Percentiles rank a stretch among this genome's conserved stretches.
These are phyloP conservation scores for Verbena officinalis DNA, from an alignment of 257 asterid species.

Conservation along the genomic window DNA sequence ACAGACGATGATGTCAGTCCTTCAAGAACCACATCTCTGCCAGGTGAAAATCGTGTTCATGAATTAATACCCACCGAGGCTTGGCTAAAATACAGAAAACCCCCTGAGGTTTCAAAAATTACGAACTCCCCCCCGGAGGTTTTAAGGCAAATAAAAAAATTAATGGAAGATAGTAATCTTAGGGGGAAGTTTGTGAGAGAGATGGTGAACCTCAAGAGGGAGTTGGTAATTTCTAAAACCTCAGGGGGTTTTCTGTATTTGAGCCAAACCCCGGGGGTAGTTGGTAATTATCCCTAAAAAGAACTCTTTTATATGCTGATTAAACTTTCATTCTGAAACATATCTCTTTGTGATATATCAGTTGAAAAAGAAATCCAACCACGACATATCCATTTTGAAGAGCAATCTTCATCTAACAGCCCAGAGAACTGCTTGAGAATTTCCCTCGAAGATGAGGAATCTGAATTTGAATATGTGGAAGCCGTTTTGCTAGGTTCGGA, in stretches of 20 bases:
- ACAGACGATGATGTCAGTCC: constrained; percentile 63
- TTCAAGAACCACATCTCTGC: constrained; percentile 41
- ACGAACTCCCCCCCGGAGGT: no score
- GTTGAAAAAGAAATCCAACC: constrained; percentile 54
- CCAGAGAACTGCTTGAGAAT: constrained; percentile 40
- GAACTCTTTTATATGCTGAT: neutral
- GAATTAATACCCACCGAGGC: neutral
- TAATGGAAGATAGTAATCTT: no score
- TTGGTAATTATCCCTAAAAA: no score
- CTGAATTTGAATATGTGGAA: constrained; percentile 72
- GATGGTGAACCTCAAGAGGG: no score
- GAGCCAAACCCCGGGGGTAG: no score
- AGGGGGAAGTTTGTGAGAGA: no score
- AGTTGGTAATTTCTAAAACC: no score
- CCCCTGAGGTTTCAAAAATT: no score
- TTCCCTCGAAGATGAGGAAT: constrained; percentile 56
- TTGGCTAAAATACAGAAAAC: no score
- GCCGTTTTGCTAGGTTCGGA: constrained; percentile 72
- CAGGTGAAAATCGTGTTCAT: constrained; percentile 43
- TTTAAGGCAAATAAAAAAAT: no score
- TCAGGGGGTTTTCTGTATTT: no score
- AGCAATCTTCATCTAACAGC: constrained; percentile 37
- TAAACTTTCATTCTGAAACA: constrained; percentile 25
- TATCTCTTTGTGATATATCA: constrained; percentile 29
- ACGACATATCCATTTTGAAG: constrained; percentile 53